A percentile compares a stretch with the other conserved stretches of the same genome.
phyloP scores from a whole-genome alignment of 768 basidiomycete genomes.

The Mycena maculata region DNA sequence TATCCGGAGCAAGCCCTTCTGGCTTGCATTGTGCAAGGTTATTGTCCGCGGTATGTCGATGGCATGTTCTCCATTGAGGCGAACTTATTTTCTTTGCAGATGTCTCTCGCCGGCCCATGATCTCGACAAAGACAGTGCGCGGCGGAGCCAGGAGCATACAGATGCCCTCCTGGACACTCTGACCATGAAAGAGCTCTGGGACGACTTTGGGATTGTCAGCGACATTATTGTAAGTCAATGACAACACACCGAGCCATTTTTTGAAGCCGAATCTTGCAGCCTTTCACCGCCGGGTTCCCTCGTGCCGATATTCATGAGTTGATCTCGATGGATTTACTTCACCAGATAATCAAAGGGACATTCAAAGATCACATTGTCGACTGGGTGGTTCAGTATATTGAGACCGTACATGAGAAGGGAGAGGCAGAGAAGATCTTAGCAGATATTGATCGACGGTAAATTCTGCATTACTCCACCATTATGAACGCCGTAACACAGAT shows the following conservation, averaged over 20 bases:
- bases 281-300: conserved; percentile 30
- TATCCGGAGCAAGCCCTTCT: conserved; percentile 38
- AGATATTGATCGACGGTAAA: conserved; percentile 24
- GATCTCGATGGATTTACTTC: not conserved
- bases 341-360: too few species aligned
- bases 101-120: not conserved
- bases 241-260: not conserved
- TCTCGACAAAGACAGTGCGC: not conserved
- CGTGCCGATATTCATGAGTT: conserved; percentile 31
- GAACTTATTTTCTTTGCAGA: not conserved
- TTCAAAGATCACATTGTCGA: conserved; percentile 30
- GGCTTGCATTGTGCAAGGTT: conserved; percentile 30
- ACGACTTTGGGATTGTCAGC: conserved; percentile 33
- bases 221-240: conserved; percentile 38
- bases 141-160: conserved; percentile 29
- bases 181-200: conserved; percentile 35
- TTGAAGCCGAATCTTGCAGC: conserved; percentile 12
- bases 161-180: conserved; percentile 23
- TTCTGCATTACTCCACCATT: not conserved
- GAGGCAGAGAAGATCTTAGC: conserved; percentile 8
- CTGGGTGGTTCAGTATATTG: conserved; percentile 18
- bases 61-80: not conserved
- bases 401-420: conserved; percentile 5
- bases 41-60: conserved; percentile 32
- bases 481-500: not conserved